phyloP scores from a whole-genome alignment of 2,329 filamentous ascomycete species.

The Daldinia sp. region DNA sequence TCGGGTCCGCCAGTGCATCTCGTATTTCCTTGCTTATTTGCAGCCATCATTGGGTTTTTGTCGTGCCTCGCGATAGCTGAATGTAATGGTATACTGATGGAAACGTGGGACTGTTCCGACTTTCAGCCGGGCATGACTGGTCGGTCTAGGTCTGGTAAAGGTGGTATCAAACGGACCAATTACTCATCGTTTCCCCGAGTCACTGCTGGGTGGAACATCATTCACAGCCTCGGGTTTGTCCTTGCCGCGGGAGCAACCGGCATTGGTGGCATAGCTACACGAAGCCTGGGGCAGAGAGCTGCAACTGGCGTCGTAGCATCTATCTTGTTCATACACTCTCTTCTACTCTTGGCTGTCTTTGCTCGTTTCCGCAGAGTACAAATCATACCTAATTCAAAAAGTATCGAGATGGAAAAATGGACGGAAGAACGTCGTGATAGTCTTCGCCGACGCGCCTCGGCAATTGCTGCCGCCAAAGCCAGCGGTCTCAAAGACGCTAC shows the following conservation, averaged over 20 bases:
- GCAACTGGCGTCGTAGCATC: constrained; percentile 74
- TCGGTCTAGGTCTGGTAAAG: constrained; percentile 55
- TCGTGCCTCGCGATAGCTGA: constrained; percentile 78
- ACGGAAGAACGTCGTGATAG: constrained; percentile 60
- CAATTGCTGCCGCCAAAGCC: constrained; percentile 47
- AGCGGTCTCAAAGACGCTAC: constrained; percentile 40
- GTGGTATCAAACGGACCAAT: constrained; percentile 63
- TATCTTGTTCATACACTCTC: constrained; percentile 70
- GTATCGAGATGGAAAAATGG: constrained; percentile 62
- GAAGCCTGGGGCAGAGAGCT: constrained; percentile 71
- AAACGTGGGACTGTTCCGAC: constrained; percentile 82
- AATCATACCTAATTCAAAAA: constrained; percentile 71
- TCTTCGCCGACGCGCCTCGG: constrained; percentile 54
- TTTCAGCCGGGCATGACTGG: constrained; percentile 75
- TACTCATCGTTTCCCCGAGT: constrained; percentile 81
- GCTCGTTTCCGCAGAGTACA: constrained; percentile 71
- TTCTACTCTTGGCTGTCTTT: constrained; percentile 68
- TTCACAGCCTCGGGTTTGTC: constrained; percentile 74
- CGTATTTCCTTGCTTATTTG: constrained; percentile 71
- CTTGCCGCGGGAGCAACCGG: constrained; percentile 74
- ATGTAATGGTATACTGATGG: constrained; percentile 81
- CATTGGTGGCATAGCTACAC: constrained; percentile 72
- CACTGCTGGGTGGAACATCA: constrained; percentile 73
- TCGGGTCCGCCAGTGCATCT: constrained; percentile 67
- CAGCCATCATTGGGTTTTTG: constrained; percentile 72